Conservation (phyloP, 805 yeast species). For the Starmera amethionina region DNA sequence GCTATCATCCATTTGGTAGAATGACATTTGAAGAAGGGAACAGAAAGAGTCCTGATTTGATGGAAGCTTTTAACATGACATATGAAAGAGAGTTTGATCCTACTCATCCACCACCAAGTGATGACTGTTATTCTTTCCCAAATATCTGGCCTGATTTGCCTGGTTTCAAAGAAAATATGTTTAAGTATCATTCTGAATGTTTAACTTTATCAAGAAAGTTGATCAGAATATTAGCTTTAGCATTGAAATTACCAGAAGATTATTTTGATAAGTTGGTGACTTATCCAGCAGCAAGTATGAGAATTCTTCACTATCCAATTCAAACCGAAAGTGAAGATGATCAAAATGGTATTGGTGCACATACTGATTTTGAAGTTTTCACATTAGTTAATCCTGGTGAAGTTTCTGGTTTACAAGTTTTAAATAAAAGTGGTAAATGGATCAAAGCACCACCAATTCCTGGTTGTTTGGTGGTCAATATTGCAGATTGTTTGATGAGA, state of each 20-base stretch:
- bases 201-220: conserved; percentile 14
- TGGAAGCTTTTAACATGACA: conserved; percentile 22
- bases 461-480: conserved; percentile 24
- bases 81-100: conserved; percentile 14
- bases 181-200: conserved; percentile 12
- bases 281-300: conserved; percentile 16
- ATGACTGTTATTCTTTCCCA: conserved; percentile 14
- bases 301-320: conserved; percentile 23
- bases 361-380: conserved; percentile 25
- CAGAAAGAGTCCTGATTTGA: conserved; percentile 15
- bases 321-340: conserved; percentile 16
- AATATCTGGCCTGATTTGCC: conserved; percentile 19
- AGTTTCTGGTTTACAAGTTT: conserved; percentile 27
- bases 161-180: conserved; percentile 11
- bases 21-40: conserved; percentile 2
- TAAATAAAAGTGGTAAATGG: conserved; percentile 18
- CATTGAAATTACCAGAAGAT: conserved; percentile 16
- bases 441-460: conserved; percentile 21
- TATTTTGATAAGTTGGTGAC: conserved; percentile 14
- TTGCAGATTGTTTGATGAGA: conserved; percentile 27
- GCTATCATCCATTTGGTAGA: conserved; percentile 10
- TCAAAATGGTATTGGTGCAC: conserved; percentile 25
- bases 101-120: conserved; percentile 2
- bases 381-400: conserved; percentile 24
- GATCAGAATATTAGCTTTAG: conserved; percentile 18